Evolutionary conservation across 805 yeast genomes (phyloP), one percentile per base, ranked within the genome.

Genomic region (Cyberlindnera mississippiensis): DNA sequence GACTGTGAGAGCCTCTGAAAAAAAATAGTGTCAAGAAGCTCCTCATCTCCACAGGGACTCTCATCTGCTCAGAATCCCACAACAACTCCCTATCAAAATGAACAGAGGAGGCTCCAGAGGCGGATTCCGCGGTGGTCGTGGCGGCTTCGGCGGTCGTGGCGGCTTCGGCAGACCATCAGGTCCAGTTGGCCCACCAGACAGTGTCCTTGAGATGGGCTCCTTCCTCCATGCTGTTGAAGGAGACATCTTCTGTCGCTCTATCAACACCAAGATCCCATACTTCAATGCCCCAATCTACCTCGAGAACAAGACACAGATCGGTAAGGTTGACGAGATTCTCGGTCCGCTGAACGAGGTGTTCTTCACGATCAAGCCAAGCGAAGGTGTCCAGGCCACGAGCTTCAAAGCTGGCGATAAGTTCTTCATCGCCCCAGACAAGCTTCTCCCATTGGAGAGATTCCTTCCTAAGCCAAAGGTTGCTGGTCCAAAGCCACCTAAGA

Each of bases 281-380:
- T 93, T 93, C 78, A 93, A 93, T 69, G 99, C 99, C 20, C 99
- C 99, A 63, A 90, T 93, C 57, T 93, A 84, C 66, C 76, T 93
- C 55, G 98, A 93, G 65, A 91, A 93, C 75, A 93, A 93, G 68
- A 84, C 96, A 19, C 93, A 85, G 62, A 82, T 93, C 36, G 99
- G 99, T 58, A 93, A 93, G 67, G 96, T 93, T 45, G 99, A 93
- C 64, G 99, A 93, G 73, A 93, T 93, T 50, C 76, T 93, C 54
- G 99, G 99, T 38, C 98, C 99, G 36, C 70, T 93, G 63, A 93
- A 93, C 63, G 99, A 93, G 69, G 97, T 93, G n/a, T 91, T 77
- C 63, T 93, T 93, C 76, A 93, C 99, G 29, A 82, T 93, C 56
- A 93, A 93, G 70, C 93, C 97, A 44, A 74, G 85, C 39, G 99